Conservation (phyloP, 1,284 basidiomycete species). For the Agroathelia rolfsii region DNA sequence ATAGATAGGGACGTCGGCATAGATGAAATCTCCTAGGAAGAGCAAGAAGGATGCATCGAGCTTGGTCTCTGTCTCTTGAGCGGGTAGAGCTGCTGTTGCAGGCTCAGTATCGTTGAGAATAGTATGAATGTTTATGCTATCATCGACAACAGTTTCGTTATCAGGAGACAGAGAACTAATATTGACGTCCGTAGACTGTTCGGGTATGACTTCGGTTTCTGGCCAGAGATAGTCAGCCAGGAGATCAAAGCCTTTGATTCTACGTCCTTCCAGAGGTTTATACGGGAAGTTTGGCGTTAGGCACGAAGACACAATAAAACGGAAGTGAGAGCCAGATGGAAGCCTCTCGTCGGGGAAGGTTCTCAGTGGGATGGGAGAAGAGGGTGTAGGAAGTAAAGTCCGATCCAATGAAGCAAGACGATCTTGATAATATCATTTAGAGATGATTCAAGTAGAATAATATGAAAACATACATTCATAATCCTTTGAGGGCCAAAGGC, state of each 20-base stretch:
- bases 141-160: conserved; percentile 2
- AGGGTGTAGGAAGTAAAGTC: conserved; percentile 38
- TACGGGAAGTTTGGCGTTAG: conserved; percentile 60
- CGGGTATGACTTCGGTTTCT: conserved; percentile 6
- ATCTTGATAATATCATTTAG: conserved; percentile 29
- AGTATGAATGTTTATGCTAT: conserved; percentile 4
- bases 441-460: too few species aligned
- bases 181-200: too few species aligned
- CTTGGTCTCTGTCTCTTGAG: conserved; percentile 28
- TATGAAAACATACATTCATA: conserved; percentile 56
- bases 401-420: conserved; percentile 35
- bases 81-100: conserved; percentile 6
- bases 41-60: too few species aligned
- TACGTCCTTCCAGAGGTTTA: conserved; percentile 36
- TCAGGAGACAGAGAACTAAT: too few species aligned
- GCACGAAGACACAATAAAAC: conserved; percentile 59
- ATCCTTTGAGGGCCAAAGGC: conserved; percentile 59
- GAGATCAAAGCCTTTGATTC: conserved; percentile 61
- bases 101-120: conserved; percentile 6
- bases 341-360: conserved; percentile 64
- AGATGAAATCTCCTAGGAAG: conserved; percentile 68
- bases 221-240: conserved; percentile 45
- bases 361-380: conserved; percentile 44
- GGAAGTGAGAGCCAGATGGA: conserved; percentile 42
- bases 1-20: conserved; percentile 65